Percentiles rank a stretch among this genome's conserved stretches.
phyloP scores from a whole-genome alignment of 495 filamentous ascomycete species.

The Aspergillus coremiiformis region DNA sequence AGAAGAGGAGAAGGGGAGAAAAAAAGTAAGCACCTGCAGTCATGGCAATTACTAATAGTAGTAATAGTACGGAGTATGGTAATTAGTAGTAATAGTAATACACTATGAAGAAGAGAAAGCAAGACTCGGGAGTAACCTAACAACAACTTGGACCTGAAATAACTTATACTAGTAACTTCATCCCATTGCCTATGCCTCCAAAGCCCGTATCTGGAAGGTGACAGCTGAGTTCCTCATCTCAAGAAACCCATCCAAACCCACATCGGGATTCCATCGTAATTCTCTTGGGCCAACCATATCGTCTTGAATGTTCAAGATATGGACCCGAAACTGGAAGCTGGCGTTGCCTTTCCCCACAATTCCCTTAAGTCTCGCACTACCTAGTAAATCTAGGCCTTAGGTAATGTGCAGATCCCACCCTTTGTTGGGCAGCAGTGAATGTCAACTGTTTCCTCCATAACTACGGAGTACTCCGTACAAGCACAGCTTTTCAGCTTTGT shows the following conservation, averaged over 20 bases:
- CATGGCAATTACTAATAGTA: too few species aligned
- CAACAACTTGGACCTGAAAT: too few species aligned
- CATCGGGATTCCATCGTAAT: not conserved
- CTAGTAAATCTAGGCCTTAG: slow-evolving; percentile 10
- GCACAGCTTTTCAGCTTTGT: slow-evolving; percentile 19
- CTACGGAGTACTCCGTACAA: slow-evolving; percentile 9
- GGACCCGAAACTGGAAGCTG: not conserved
- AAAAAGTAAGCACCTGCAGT: too few species aligned
- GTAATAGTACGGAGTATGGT: too few species aligned
- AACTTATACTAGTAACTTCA: not conserved
- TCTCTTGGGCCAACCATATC: not conserved
- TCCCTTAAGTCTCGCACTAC: not conserved
- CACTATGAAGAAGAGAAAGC: too few species aligned
- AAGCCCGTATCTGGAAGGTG: slow-evolving; percentile 2
- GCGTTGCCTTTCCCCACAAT: not conserved
- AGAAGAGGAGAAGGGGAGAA: too few species aligned
- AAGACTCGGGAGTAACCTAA: too few species aligned
- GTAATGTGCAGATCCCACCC: slow-evolving; percentile 9
- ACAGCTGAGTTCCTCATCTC: slow-evolving; percentile 9
- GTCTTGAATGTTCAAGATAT: not conserved
- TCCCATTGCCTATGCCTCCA: not conserved
- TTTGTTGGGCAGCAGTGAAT: slow-evolving; percentile 15
- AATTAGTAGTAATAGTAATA: not conserved
- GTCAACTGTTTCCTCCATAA: slow-evolving; percentile 13
- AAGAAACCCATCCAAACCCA: not conserved